These are phyloP conservation scores for Fraxinus platypoda DNA, from an alignment of 305 asterid genomes.

Conservation along the genomic window DNA sequence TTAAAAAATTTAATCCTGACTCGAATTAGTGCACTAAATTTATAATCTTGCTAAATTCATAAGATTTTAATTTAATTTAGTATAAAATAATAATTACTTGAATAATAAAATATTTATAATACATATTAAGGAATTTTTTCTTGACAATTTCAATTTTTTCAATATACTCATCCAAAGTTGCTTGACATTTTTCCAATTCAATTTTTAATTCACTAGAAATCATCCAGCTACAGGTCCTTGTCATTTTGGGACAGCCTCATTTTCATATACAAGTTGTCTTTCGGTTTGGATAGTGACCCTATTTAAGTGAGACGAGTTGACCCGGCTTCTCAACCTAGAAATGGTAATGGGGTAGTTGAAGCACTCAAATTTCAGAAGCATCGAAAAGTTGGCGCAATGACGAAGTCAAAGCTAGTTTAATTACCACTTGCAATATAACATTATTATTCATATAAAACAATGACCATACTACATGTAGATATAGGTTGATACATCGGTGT, in stretches of 20 bases:
- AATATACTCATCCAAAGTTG: no score
- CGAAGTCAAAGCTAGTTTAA: constrained; percentile 11
- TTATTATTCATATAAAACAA: no score
- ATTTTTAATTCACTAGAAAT: not conserved
- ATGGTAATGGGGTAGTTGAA: not conserved
- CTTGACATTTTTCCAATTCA: not conserved
- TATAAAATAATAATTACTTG: no score
- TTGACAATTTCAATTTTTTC: no score
- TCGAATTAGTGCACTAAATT: no score
- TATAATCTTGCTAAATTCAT: no score
- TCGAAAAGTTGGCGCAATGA: constrained; percentile 10
- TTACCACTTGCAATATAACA: not conserved
- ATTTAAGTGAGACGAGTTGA: not conserved
- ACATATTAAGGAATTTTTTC: no score
- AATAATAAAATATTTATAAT: no score
- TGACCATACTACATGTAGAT: no score
- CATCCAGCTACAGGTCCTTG: not conserved
- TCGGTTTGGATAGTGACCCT: not conserved
- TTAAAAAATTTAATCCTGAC: no score
- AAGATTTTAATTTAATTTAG: no score
- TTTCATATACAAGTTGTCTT: not conserved
- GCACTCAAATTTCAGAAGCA: not conserved
- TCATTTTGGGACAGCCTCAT: not conserved
- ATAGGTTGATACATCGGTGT: no score
- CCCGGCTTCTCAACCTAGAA: not conserved